phyloP scores from a whole-genome alignment of 2,329 filamentous ascomycete species.

The Aschersonia sp. region DNA sequence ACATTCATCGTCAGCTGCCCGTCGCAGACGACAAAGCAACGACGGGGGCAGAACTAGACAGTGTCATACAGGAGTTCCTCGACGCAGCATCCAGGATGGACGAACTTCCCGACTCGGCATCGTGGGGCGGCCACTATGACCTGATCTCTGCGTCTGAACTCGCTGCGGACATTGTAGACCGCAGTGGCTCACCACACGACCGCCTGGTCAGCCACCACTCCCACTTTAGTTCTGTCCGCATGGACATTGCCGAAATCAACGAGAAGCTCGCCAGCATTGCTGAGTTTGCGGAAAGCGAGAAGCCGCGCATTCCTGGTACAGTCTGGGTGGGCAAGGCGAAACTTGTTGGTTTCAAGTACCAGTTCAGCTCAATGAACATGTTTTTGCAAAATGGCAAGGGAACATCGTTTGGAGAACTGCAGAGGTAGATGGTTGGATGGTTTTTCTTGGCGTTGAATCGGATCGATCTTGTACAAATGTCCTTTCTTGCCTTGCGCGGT shows the following conservation, averaged over 20 bases:
- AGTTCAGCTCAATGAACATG: neutral
- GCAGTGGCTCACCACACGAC: neutral
- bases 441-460: neutral
- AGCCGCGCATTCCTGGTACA: neutral
- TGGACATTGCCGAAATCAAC: neutral
- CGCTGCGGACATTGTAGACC: neutral
- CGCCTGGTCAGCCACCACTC: neutral
- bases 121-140: neutral
- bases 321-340: neutral
- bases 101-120: neutral
- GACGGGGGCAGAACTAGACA: neutral
- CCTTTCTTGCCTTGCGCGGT: no score
- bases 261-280: neutral
- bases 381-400: neutral
- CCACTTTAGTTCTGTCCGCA: neutral
- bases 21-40: neutral
- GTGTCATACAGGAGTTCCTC: neutral
- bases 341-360: neutral
- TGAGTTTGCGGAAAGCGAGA: neutral
- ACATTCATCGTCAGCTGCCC: neutral
- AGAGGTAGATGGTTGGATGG: neutral
- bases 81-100: neutral
- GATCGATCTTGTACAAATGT: no score
- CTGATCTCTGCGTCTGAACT: neutral
- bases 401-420: neutral